A percentile compares a stretch with the other conserved stretches of the same genome.
Conservation (phyloP, 768 basidiomycete species). For the Exidia glandulosa region DNA sequence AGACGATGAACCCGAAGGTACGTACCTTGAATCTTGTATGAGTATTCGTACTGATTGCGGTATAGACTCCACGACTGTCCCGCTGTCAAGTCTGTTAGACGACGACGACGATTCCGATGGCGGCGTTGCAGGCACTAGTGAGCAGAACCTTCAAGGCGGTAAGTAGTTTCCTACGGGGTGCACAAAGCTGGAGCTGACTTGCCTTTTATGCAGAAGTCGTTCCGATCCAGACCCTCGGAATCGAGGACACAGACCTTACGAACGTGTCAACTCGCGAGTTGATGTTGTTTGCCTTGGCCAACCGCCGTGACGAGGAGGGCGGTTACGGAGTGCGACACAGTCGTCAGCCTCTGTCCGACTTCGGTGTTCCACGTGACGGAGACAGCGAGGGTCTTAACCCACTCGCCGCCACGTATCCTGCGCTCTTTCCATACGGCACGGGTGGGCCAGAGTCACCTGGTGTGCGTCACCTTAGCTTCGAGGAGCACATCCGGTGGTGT, state of each 20-base stretch:
- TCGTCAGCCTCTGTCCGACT: conserved; percentile 13
- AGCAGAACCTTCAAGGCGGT: too few relatives aligned
- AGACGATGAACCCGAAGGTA: neutral
- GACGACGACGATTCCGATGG: too few relatives aligned
- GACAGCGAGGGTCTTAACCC: conserved; percentile 4
- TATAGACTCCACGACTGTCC: too few relatives aligned
- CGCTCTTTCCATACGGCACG: conserved; percentile 25
- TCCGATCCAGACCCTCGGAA: conserved; percentile 16
- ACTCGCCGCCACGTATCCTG: conserved; percentile 14
- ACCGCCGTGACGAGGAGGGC: conserved; percentile 13
- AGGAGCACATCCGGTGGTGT: conserved; percentile 3
- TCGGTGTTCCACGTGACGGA: conserved; percentile 10
- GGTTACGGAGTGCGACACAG: conserved; percentile 17
- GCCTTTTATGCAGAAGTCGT: conserved; percentile 11
- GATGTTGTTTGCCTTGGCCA: conserved; percentile 18
- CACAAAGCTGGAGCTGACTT: too few relatives aligned
- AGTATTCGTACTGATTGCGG: neutral
- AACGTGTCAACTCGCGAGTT: conserved; percentile 13
- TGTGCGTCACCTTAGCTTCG: neutral
- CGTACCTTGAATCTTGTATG: neutral
- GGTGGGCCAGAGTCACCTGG: conserved; percentile 22
- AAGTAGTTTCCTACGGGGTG: too few relatives aligned
- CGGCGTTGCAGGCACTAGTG: too few relatives aligned
- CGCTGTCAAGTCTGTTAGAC: too few relatives aligned
- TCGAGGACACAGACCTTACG: conserved; percentile 18